phyloP scores from a whole-genome alignment of 495 filamentous ascomycete genomes.

The Darksidea phi region DNA sequence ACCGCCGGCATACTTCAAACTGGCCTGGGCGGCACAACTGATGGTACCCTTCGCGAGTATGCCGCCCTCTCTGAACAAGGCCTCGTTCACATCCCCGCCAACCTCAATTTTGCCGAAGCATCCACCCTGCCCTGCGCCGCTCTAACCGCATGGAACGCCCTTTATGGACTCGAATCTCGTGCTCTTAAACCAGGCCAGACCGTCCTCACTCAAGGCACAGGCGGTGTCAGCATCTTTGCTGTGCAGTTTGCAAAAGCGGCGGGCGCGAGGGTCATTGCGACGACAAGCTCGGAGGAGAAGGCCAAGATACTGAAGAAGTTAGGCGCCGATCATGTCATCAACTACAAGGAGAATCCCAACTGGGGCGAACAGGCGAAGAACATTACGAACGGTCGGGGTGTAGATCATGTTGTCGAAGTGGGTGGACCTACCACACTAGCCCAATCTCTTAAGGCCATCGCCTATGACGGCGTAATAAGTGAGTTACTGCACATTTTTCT shows the following conservation, averaged over 20 bases:
- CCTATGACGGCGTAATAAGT: slow-evolving; percentile 43
- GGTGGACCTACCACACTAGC: slow-evolving; percentile 47
- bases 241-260: slow-evolving; percentile 84
- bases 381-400: slow-evolving; percentile 47
- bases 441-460: slow-evolving; percentile 43
- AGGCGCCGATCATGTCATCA: slow-evolving; percentile 67
- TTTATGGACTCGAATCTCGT: slow-evolving; percentile 65
- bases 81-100: slow-evolving; percentile 62
- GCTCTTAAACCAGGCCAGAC: slow-evolving; percentile 64
- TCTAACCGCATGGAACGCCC: slow-evolving; percentile 77
- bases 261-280: slow-evolving; percentile 77
- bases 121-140: slow-evolving; percentile 71
- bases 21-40: slow-evolving; percentile 67
- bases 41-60: slow-evolving; percentile 72
- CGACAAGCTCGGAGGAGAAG: slow-evolving; percentile 61
- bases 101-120: slow-evolving; percentile 62
- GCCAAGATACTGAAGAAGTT: slow-evolving; percentile 83
- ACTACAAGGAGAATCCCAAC: slow-evolving; percentile 48
- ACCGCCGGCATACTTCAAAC: slow-evolving; percentile 46
- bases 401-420: slow-evolving; percentile 60
- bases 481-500: too few species aligned
- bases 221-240: slow-evolving; percentile 76
- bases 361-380: slow-evolving; percentile 49
- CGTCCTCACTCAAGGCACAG: slow-evolving; percentile 78
- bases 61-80: slow-evolving; percentile 69